Base-by-base conservation (phyloP, 352 stramenopile species). In the Blastocystis sp. region DNA sequence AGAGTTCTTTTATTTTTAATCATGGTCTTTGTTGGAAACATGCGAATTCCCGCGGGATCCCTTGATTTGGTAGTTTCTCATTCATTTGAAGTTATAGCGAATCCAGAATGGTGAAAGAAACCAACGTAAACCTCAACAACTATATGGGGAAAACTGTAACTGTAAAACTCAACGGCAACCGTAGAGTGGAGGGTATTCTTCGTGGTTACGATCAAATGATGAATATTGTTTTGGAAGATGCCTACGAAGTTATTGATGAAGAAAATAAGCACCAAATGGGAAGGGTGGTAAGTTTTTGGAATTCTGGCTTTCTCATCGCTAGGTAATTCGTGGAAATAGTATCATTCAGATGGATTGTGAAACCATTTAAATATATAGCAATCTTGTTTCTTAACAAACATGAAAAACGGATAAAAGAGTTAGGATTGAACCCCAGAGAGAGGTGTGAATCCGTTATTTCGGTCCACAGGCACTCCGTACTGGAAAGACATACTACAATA, bases 151-250 rank as follows among this genome's bases (percentile, higher is more conserved):
- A 96, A 92, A 93, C 92, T 30, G 90, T 96, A 87, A 93, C 92
- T 90, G 91, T 95, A 78, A 96, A 96, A 92, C 93, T 96, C 50
- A 96, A 96, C 78, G 94, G 93, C 79, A 96, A 95, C 91, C 93
- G 93, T 82, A 95, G 95, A 90, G 93, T 96, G 20, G 93, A 93
- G 75, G 94, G 94, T 53, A 93, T 95, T 56, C 91, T 96, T 79
- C 93, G 94, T n/a, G 94, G 94, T 55, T 96, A 95, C 90, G 94
- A 96, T 85, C 94, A 96, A 92, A 95, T 96, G 91, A 96, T 96
- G 94, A 95, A 96, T 91, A 93, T 96, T 53, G 95, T 93, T 90
- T 91, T 96, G 79, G 94, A 96, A 75, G 93, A 96, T 90, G 94
- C 93, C 8, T 92, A 95, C 50, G 94, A 96, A 90, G 94, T 85